These are phyloP conservation scores for Irpex rosettiformis DNA, from an alignment of 1,284 basidiomycete genomes.

Conservation along the genomic window DNA sequence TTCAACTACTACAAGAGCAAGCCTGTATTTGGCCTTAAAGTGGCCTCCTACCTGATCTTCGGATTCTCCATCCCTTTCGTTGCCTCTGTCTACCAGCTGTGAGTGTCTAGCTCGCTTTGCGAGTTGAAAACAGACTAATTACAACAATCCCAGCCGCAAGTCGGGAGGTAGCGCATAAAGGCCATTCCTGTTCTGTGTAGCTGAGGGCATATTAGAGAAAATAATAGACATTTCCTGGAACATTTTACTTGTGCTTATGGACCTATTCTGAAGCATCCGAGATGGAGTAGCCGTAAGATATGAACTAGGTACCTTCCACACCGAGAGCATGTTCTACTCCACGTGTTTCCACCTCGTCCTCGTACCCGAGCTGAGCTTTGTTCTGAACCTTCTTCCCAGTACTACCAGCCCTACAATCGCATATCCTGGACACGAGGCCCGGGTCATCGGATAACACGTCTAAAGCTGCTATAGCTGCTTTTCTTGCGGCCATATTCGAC, in stretches of 20 bases:
- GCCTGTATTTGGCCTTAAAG: slow-evolving; percentile 54
- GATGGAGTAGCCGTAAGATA: too few species aligned
- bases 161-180: not conserved
- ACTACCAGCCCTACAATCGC: slow-evolving; percentile 53
- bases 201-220: not conserved
- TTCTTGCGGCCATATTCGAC: slow-evolving; percentile 50
- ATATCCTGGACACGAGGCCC: slow-evolving; percentile 55
- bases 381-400: slow-evolving; percentile 37
- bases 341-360: slow-evolving; percentile 1
- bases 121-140: not conserved
- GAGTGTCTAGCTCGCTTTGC: slow-evolving; percentile 27
- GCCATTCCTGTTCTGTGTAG: not conserved
- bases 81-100: slow-evolving; percentile 66
- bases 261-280: too few species aligned
- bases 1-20: slow-evolving; percentile 57
- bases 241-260: too few species aligned
- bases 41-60: slow-evolving; percentile 45
- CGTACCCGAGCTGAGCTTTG: slow-evolving; percentile 16
- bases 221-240: too few species aligned
- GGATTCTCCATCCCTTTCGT: slow-evolving; percentile 70
- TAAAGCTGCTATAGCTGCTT: slow-evolving; percentile 56
- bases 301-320: not conserved
- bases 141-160: not conserved
- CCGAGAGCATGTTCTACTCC: not conserved
- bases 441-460: slow-evolving; percentile 63